Evolutionary conservation across 352 stramenopile genomes (phyloP).

Genomic region (Phytophthora citrophthora): DNA sequence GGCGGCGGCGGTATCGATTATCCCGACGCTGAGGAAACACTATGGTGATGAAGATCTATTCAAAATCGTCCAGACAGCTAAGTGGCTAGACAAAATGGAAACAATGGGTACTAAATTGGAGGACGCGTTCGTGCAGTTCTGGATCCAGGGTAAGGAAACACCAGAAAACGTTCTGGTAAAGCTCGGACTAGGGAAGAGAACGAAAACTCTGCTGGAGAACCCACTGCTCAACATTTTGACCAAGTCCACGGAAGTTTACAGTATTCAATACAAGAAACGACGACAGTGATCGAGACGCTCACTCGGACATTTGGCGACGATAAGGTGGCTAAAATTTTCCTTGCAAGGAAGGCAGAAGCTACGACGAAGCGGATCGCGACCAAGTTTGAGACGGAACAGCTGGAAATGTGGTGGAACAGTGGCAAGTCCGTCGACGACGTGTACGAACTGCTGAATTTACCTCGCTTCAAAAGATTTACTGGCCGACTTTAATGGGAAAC

Average conservation of each 20-base stretch:
- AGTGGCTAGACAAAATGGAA: neutral
- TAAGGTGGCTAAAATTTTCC: neutral
- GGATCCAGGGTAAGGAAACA: neutral
- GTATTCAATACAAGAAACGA: neutral
- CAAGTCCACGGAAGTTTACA: neutral
- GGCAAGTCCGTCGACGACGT: neutral
- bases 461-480: neutral
- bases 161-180: neutral
- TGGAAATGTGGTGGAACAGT: neutral
- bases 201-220: neutral
- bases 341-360: neutral
- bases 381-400: neutral
- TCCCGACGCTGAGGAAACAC: no score
- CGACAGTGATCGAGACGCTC: slow-evolving; percentile 1
- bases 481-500: neutral
- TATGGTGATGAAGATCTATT: no score
- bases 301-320: neutral
- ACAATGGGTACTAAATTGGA: neutral
- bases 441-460: neutral
- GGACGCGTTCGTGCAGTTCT: neutral
- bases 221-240: neutral
- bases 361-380: slow-evolving; percentile 1
- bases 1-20: no score
- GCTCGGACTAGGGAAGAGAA: neutral
- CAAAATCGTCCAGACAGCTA: no score